Percentiles rank a stretch among this genome's conserved stretches.
Evolutionary conservation across 169 alveolate genomes (phyloP).

Genomic region (Blepharisma undulans): DNA sequence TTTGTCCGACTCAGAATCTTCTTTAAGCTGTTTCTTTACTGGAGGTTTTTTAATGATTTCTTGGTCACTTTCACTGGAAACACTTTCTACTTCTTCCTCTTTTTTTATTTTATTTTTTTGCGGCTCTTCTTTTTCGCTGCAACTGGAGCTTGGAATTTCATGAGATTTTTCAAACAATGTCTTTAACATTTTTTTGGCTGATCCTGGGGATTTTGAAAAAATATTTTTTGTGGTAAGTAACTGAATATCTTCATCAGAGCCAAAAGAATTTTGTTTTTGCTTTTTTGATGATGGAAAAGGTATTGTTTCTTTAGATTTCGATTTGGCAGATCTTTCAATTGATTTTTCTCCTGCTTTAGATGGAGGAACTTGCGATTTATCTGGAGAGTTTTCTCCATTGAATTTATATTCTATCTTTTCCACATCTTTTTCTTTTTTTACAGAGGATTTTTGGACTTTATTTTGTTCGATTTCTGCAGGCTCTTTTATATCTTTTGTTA

Average conservation of each 20-base stretch:
- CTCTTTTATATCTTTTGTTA: background rate
- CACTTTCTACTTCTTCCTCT: background rate
- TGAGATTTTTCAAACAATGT: background rate
- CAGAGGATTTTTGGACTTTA: background rate
- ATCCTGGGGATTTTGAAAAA: background rate
- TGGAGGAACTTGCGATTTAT: background rate
- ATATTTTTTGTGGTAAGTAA: background rate
- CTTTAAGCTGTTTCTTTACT: background rate
- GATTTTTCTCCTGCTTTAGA: background rate
- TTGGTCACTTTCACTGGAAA: background rate
- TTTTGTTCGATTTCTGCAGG: background rate
- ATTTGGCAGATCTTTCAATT: background rate
- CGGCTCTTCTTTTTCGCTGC: background rate
- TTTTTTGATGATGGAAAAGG: background rate
- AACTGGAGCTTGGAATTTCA: background rate
- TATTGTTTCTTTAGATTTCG: background rate
- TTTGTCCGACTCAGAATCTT: background rate
- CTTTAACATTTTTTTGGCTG: background rate
- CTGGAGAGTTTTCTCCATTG: background rate
- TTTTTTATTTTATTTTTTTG: no score
- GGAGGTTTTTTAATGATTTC: background rate
- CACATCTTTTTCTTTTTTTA: background rate
- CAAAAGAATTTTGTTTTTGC: background rate
- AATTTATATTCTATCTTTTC: background rate
- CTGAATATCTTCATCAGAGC: background rate